Conservation (phyloP, 768 basidiomycete genomes). For the Auricularia sp. region DNA sequence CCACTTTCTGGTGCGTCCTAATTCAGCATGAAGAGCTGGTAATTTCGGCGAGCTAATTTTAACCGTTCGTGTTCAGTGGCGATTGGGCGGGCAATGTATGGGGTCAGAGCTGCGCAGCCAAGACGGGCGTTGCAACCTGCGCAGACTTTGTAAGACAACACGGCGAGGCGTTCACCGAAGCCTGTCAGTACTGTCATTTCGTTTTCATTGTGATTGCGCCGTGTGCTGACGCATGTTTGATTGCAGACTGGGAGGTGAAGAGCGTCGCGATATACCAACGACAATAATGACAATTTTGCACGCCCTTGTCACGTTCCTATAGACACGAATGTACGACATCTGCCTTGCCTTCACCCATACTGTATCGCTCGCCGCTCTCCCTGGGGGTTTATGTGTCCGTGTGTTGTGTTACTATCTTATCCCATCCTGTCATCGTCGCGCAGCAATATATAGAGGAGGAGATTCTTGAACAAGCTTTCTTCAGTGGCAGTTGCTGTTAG, state of each 20-base stretch:
- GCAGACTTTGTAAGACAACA: slow-evolving; percentile 63
- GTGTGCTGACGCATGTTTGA: neutral
- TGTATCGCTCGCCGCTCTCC: neutral
- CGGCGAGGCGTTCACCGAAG: slow-evolving; percentile 61
- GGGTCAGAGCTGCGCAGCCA: slow-evolving; percentile 76
- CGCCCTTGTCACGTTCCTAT: neutral
- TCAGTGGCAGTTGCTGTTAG: no score
- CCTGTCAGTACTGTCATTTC: slow-evolving; percentile 48
- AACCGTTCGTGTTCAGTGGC: slow-evolving; percentile 37
- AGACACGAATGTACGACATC: neutral
- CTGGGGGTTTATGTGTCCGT: neutral
- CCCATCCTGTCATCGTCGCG: no score
- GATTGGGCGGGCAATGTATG: slow-evolving; percentile 87
- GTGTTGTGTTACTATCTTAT: no score
- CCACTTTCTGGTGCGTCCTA: slow-evolving; percentile 63
- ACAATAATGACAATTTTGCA: neutral
- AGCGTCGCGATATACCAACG: slow-evolving; percentile 63
- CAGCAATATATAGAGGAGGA: no score
- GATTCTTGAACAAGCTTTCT: no score
- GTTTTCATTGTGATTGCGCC: slow-evolving; percentile 6
- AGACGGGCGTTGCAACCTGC: slow-evolving; percentile 77
- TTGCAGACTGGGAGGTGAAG: slow-evolving; percentile 71
- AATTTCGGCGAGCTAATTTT: neutral
- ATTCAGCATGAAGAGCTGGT: slow-evolving; percentile 5
- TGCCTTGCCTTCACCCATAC: neutral